Base-by-base conservation (phyloP, 345 rosid genomes). In the Limnanthes douglasii region DNA sequence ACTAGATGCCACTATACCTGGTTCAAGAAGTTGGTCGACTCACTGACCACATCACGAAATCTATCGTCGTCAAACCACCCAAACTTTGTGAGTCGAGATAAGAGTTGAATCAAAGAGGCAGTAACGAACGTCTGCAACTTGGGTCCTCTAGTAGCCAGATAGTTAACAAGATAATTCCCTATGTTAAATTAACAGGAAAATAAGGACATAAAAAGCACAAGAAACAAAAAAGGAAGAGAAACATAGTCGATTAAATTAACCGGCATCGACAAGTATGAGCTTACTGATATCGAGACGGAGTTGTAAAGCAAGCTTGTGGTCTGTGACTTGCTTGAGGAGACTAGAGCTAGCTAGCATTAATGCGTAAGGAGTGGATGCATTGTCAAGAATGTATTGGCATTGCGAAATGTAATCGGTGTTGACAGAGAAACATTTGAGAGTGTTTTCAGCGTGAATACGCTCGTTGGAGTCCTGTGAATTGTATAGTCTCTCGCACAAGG, bases 261-360 rank as follows among this genome's bases (percentile, higher is more conserved):
- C 0, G 11, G 31, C 18, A 15, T 17, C 22, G 24, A 37, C 8
- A 8, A 17, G 14, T 28, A 37, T 31, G 14, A 35, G 37, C 50
- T 59, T 81, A 70, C 96, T 54, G 53, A 92, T 85, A 66, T 85
- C 96, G 29, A 92, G 94, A 34, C 99, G 96, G 37, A 92, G 86
- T 45, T 66, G 75, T 50, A 74, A 41, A 14, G 94, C 69, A 27
- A 90, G 92, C 45, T 73, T 77, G 50, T 84, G 96, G 56, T 84
- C 98, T 1, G 98, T 79, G 42, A 90, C 95, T 77, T 84, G 98
- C 68, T 80, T 84, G 43, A 90, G 36, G 57, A 90, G 60, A 57
- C 95, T 92, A 23, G 99, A 85, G 71, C 96, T 85, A 31, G 99
- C 99, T 8, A 92, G 96, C 99, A 92, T 92, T 59, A 92, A 61